These are phyloP conservation scores for Trametes villosa DNA, from an alignment of 768 basidiomycete genomes.

Conservation along the genomic window DNA sequence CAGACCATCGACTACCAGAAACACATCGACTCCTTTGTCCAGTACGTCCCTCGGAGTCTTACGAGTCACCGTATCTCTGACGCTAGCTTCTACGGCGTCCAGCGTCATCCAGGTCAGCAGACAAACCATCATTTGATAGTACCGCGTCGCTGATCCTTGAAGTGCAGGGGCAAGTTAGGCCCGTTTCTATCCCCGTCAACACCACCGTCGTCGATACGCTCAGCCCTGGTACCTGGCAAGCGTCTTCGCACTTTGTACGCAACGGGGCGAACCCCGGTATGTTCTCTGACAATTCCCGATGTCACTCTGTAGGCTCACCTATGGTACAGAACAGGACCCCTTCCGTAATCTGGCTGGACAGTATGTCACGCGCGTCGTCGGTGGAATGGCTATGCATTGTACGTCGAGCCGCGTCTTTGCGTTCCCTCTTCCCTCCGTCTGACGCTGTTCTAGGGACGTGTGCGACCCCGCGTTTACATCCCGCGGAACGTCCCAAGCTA, in stretches of 20 bases:
- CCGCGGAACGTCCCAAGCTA: conserved; percentile 24
- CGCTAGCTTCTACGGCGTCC: too few species aligned
- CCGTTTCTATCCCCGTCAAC: conserved; percentile 1
- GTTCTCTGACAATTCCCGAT: not conserved
- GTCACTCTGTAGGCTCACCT: not conserved
- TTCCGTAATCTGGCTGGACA: conserved; percentile 27
- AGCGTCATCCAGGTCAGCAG: not conserved
- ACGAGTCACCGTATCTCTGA: not conserved
- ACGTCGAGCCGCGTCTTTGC: not conserved
- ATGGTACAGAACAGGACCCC: conserved; percentile 17
- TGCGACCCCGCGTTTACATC: conserved; percentile 26
- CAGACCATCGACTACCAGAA: conserved; percentile 36
- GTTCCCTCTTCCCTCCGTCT: not conserved
- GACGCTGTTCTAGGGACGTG: conserved; percentile 25
- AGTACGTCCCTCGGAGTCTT: conserved; percentile 13
- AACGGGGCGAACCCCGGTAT: not conserved
- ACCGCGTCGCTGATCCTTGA: not conserved
- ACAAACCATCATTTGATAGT: not conserved
- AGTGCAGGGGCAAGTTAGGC: conserved; percentile 10
- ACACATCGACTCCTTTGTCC: conserved; percentile 39
- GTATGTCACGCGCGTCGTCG: conserved; percentile 31
- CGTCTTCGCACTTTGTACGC: not conserved
- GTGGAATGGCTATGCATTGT: conserved; percentile 31
- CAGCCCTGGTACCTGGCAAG: conserved; percentile 1
- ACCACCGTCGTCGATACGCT: conserved; percentile 1